Evolutionary conservation across 768 basidiomycete species (phyloP).

Genomic region (Galerina marginata): DNA sequence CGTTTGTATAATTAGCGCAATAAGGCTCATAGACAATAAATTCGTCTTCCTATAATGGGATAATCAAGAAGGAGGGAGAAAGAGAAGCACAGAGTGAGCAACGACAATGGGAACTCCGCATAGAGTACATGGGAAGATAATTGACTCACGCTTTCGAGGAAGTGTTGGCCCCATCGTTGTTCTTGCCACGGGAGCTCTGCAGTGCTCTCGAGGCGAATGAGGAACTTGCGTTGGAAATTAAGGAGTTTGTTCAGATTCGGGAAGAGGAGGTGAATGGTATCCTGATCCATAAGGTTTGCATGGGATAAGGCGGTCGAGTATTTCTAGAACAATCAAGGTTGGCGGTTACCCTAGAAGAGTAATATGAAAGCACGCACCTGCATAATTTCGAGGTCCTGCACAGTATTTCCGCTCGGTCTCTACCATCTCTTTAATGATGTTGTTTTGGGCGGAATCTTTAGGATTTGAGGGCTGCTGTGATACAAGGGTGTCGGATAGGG

Average conservation of each 20-base stretch:
- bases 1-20: conserved; percentile 92
- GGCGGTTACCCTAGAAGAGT: conserved; percentile 12
- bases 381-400: conserved; percentile 95
- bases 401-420: conserved; percentile 96
- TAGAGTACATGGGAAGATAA: conserved; percentile 40
- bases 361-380: conserved; percentile 62
- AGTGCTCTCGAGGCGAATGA: conserved; percentile 87
- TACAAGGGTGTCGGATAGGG: conserved; percentile 51
- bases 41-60: conserved; percentile 86
- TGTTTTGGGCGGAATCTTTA: conserved; percentile 71
- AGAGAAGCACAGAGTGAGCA: conserved; percentile 36
- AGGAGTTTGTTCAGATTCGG: conserved; percentile 93
- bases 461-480: conserved; percentile 52
- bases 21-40: conserved; percentile 97
- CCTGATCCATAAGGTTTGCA: conserved; percentile 87
- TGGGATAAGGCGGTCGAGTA: conserved; percentile 86
- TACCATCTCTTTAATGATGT: conserved; percentile 87
- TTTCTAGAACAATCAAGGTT: conserved; percentile 58
- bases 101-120: conserved; percentile 50
- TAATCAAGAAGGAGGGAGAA: conserved; percentile 26
- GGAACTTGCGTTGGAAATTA: conserved; percentile 95
- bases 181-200: conserved; percentile 83
- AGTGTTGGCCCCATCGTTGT: conserved; percentile 87
- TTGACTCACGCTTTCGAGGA: conserved; percentile 78
- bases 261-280: conserved; percentile 95